These are phyloP conservation scores for Capronia epimyces DNA, from an alignment of 2,329 filamentous ascomycete species.

Conservation along the genomic window DNA sequence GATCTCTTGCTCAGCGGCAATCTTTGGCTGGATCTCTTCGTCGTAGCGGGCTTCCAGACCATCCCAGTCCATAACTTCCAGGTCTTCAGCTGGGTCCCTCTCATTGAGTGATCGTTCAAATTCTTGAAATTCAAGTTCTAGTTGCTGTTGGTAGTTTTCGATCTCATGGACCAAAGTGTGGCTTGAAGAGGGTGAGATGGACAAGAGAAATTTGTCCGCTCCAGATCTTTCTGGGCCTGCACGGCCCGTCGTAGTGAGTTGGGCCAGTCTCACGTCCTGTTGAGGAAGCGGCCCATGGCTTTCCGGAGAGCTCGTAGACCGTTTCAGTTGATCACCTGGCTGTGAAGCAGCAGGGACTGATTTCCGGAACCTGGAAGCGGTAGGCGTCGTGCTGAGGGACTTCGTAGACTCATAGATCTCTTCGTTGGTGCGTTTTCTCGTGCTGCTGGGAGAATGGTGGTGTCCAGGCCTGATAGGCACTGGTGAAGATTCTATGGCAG, in stretches of 20 bases:
- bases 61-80: conserved; percentile 67
- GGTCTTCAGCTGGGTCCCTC: conserved; percentile 43
- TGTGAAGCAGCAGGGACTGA: not conserved
- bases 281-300: not conserved
- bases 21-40: conserved; percentile 57
- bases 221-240: not conserved
- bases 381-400: conserved; percentile 11
- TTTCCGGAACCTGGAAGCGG: conserved; percentile 11
- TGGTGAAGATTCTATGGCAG: conserved; percentile 15
- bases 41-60: conserved; percentile 67
- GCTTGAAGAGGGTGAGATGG: not conserved
- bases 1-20: conserved; percentile 59
- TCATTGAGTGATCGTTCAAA: conserved; percentile 27
- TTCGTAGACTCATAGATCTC: conserved; percentile 19
- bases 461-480: conserved; percentile 10
- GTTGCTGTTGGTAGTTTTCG: conserved; percentile 17
- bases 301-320: not conserved
- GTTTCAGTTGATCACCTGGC: not conserved
- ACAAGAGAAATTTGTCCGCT: not conserved
- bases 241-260: no score
- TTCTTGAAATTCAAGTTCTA: conserved; percentile 23
- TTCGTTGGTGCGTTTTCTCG: conserved; percentile 23
- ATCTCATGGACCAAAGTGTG: conserved; percentile 21
- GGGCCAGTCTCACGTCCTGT: not conserved
- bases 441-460: conserved; percentile 8